phyloP scores from a whole-genome alignment of 345 rosid genomes.

The Erysimum cheiranthoides region DNA sequence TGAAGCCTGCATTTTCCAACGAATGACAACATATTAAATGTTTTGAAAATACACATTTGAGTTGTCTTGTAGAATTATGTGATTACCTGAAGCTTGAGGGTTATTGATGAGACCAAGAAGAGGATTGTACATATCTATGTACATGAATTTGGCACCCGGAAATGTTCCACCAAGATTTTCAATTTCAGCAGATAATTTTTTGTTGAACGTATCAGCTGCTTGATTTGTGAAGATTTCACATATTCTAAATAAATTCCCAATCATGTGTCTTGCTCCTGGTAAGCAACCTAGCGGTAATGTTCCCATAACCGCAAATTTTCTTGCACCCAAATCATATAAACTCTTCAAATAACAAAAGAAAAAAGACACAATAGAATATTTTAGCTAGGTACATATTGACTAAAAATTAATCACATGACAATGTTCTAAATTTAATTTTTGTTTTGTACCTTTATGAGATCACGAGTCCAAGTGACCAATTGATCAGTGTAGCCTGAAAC shows the following conservation, averaged over 20 bases:
- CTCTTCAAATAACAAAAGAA: conserved; percentile 17
- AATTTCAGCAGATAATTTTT: conserved; percentile 48
- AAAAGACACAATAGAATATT: not conserved
- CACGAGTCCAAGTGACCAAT: conserved; percentile 38
- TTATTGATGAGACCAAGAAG: conserved; percentile 55
- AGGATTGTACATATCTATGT: conserved; percentile 54
- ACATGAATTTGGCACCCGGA: conserved; percentile 50
- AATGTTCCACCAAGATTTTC: conserved; percentile 44
- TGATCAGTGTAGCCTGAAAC: conserved; percentile 35
- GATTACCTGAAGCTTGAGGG: conserved; percentile 46
- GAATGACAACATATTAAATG: not conserved
- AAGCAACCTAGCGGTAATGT: conserved; percentile 58
- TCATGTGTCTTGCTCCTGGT: conserved; percentile 54
- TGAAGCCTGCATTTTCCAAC: conserved; percentile 31
- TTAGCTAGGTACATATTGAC: not conserved
- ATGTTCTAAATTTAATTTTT: not conserved
- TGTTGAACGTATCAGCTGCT: conserved; percentile 59
- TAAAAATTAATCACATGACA: not conserved
- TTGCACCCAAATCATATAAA: conserved; percentile 65
- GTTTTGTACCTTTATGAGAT: conserved; percentile 32
- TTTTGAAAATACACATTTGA: not conserved
- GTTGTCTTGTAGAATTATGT: conserved; percentile 8
- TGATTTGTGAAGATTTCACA: conserved; percentile 51
- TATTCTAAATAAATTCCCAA: conserved; percentile 48
- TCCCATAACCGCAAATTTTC: conserved; percentile 60